Conservation (phyloP, 306 rosid genomes). For the Acmispon strigosus region DNA sequence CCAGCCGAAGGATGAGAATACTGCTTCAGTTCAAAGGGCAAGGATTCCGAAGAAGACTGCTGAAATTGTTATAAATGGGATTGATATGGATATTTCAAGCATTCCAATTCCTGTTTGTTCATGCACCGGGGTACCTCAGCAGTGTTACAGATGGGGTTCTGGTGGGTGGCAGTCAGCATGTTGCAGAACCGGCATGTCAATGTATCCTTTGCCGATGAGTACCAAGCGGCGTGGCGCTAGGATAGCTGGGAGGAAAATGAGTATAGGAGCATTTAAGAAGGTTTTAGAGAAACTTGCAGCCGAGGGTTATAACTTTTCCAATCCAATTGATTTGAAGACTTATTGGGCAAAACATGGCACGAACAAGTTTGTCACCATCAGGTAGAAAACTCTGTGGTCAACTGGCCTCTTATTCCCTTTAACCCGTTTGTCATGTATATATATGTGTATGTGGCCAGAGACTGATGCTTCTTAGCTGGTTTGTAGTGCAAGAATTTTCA, state of each 20-base stretch:
- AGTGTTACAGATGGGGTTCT: slow-evolving; percentile 95
- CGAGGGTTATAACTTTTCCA: slow-evolving; percentile 85
- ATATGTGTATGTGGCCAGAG: slow-evolving; percentile 56
- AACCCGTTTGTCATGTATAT: slow-evolving; percentile 58
- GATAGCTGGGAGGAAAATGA: slow-evolving; percentile 98
- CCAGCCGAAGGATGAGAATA: slow-evolving; percentile 47
- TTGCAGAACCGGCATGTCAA: slow-evolving; percentile 78
- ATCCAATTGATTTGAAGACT: slow-evolving; percentile 85
- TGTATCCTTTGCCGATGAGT: slow-evolving; percentile 94
- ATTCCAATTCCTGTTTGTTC: slow-evolving; percentile 92
- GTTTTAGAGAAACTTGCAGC: slow-evolving; percentile 95
- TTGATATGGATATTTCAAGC: slow-evolving; percentile 75
- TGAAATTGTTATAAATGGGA: slow-evolving; percentile 76
- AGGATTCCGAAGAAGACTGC: slow-evolving; percentile 72
- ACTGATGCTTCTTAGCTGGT: slow-evolving; percentile 54
- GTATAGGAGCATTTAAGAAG: slow-evolving; percentile 98
- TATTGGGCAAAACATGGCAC: slow-evolving; percentile 99
- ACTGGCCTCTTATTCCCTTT: slow-evolving; percentile 32
- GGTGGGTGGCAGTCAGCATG: slow-evolving; percentile 99
- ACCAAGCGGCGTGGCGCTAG: slow-evolving; percentile 95
- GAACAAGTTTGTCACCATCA: slow-evolving; percentile 95
- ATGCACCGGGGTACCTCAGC: slow-evolving; percentile 85
- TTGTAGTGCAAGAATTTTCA: slow-evolving; percentile 48
- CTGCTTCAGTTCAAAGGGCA: slow-evolving; percentile 54
- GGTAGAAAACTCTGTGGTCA: slow-evolving; percentile 51